Evolutionary conservation across 768 basidiomycete genomes (phyloP).

Genomic region (Aureoboletus auriporus): DNA sequence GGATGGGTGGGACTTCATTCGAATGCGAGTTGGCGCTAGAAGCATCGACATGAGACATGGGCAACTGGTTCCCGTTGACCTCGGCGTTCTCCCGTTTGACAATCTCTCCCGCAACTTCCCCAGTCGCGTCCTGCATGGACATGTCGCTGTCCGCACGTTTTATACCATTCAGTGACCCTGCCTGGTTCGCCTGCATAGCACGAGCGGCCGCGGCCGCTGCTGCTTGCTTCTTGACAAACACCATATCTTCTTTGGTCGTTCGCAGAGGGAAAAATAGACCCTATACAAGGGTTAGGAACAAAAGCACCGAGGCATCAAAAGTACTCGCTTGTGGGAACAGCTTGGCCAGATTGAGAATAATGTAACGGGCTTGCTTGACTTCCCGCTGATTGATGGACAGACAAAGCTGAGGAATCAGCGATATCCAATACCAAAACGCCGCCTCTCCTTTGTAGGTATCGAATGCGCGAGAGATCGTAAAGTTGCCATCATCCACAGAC

Average conservation of each 20-base stretch:
- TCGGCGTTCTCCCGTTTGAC: conserved; percentile 18
- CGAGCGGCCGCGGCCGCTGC: conserved; percentile 33
- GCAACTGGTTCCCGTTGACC: conserved; percentile 18
- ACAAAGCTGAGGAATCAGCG: conserved; percentile 91
- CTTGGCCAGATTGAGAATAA: conserved; percentile 87
- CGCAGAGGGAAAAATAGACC: conserved; percentile 94
- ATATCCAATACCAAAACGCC: conserved; percentile 99
- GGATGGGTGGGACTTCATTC: conserved; percentile 22
- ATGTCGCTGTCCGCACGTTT: conserved; percentile 31
- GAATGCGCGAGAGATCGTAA: conserved; percentile 75
- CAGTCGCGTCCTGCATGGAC: conserved; percentile 25
- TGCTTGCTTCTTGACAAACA: conserved; percentile 40
- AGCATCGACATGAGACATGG: conserved; percentile 15
- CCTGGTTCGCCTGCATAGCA: conserved; percentile 33
- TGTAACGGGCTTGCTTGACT: conserved; percentile 85
- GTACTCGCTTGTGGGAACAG: conserved; percentile 81
- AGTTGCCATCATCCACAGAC: conserved; percentile 77
- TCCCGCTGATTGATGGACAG: conserved; percentile 87
- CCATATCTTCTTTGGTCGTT: conserved; percentile 74
- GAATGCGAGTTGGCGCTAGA: conserved; percentile 11
- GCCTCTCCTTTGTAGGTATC: conserved; percentile 96
- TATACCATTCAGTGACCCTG: conserved; percentile 17
- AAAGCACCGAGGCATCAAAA: background rate
- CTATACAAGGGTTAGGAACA: conserved; percentile 38
- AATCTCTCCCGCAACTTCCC: conserved; percentile 26